Evolutionary conservation across 441 rosid genomes (phyloP).

Genomic region (Populus hybrid): DNA sequence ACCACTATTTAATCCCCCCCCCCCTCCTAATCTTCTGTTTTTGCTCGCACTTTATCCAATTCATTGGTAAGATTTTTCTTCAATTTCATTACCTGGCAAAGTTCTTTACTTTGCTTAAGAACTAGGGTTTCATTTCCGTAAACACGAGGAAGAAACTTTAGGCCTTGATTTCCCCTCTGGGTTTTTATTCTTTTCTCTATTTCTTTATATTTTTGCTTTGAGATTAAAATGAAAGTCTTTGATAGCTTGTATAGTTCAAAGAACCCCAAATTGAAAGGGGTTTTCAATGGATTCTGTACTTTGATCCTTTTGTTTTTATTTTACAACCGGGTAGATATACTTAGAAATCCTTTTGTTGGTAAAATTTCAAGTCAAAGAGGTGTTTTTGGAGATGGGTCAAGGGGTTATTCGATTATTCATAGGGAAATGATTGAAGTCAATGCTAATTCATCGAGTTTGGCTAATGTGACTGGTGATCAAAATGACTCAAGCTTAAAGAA

Average conservation of each 20-base stretch:
- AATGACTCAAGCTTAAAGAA: conserved; percentile 25
- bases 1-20: neutral
- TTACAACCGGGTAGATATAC: conserved; percentile 31
- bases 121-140: conserved; percentile 29
- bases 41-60: neutral
- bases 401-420: conserved; percentile 32
- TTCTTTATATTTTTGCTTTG: neutral
- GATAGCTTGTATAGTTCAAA: conserved; percentile 29
- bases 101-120: neutral
- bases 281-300: conserved; percentile 56
- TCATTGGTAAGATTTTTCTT: conserved; percentile 21
- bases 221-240: conserved; percentile 31
- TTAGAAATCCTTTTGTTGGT: conserved; percentile 33
- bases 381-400: conserved; percentile 24
- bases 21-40: neutral
- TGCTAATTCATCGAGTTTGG: conserved; percentile 26
- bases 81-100: neutral
- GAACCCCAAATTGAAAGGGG: conserved; percentile 48
- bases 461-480: conserved; percentile 23
- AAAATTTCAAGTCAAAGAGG: conserved; percentile 13
- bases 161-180: conserved; percentile 8
- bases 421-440: conserved; percentile 43
- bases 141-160: conserved; percentile 28
- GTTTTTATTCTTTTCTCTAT: conserved; percentile 3
- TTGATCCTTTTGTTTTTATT: conserved; percentile 46